These are phyloP conservation scores for Suhomyces atakaporum DNA, from an alignment of 1,139 yeast genomes.

Conservation along the genomic window DNA sequence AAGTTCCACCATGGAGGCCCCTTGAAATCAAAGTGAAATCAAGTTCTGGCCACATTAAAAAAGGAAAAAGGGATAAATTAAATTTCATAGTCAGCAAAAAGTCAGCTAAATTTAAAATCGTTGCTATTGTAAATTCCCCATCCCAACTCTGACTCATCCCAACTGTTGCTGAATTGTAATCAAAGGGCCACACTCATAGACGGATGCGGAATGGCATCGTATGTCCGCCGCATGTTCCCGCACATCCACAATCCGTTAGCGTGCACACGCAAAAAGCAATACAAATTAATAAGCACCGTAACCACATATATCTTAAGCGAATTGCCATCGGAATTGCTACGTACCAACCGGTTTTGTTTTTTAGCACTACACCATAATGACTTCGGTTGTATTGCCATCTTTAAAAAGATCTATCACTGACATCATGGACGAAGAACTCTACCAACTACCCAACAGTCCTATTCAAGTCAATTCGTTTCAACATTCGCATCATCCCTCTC, in stretches of 20 bases:
- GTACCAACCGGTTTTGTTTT: conserved; percentile 2
- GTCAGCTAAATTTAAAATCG: no score
- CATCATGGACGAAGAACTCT: conserved; percentile 66
- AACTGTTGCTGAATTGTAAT: conserved; percentile 3
- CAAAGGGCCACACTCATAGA: background rate
- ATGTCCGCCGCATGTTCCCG: conserved; percentile 2
- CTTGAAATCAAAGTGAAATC: no score
- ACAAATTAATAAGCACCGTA: conserved; percentile 14
- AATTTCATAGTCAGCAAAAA: no score
- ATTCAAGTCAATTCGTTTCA: conserved; percentile 13
- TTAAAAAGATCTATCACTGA: conserved; percentile 59
- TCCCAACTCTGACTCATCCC: conserved; percentile 4
- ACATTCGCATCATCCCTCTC: conserved; percentile 1
- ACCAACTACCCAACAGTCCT: conserved; percentile 43
- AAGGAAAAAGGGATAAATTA: no score
- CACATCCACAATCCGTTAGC: background rate
- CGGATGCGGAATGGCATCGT: conserved; percentile 3
- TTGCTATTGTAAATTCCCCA: no score
- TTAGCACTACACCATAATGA: conserved; percentile 38
- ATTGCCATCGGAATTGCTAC: conserved; percentile 15
- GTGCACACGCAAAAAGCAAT: conserved; percentile 14
- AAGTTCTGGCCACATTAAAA: no score
- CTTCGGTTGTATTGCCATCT: conserved; percentile 50
- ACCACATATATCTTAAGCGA: conserved; percentile 11
- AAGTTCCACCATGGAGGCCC: no score